phyloP scores from a whole-genome alignment of 208 protist species.

The Wallacemonas collosoma region DNA sequence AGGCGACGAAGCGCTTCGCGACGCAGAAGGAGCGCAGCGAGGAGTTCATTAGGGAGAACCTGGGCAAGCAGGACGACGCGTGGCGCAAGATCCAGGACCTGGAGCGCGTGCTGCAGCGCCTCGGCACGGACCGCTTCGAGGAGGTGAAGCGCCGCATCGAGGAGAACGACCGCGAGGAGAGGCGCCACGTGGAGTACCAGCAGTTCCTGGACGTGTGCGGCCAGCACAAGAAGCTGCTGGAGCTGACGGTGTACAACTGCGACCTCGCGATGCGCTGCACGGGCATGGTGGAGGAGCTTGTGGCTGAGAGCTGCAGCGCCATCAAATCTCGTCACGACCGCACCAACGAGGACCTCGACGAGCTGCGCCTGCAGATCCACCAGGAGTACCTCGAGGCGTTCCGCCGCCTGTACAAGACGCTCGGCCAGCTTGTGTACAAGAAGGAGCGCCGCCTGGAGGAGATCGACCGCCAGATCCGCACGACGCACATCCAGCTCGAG shows the following conservation, averaged over 20 bases:
- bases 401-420: slow-evolving; percentile 75
- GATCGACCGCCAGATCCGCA: slow-evolving; percentile 52
- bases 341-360: slow-evolving; percentile 56
- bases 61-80: slow-evolving; percentile 66
- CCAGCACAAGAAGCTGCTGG: slow-evolving; percentile 78
- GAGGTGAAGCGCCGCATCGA: slow-evolving; percentile 83
- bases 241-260: slow-evolving; percentile 75
- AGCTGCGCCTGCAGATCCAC: slow-evolving; percentile 65
- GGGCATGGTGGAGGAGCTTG: slow-evolving; percentile 70
- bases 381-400: slow-evolving; percentile 75
- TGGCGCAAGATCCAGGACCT: slow-evolving; percentile 80
- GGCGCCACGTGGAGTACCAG: slow-evolving; percentile 83
- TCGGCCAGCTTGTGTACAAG: slow-evolving; percentile 79
- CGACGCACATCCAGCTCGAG: slow-evolving; percentile 70
- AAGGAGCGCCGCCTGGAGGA: slow-evolving; percentile 48
- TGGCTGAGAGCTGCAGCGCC: slow-evolving; percentile 74
- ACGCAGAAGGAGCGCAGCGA: slow-evolving; percentile 69
- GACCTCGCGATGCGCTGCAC: slow-evolving; percentile 57
- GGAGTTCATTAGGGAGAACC: slow-evolving; percentile 57
- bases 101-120: slow-evolving; percentile 65
- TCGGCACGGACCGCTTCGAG: slow-evolving; percentile 76
- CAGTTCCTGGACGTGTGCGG: slow-evolving; percentile 84
- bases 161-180: slow-evolving; percentile 83
- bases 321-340: slow-evolving; percentile 75
- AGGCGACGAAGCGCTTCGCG: slow-evolving; percentile 66